These are phyloP conservation scores for Paramyrothecium sp. DNA, from an alignment of 2,329 filamentous ascomycete genomes.

Conservation along the genomic window DNA sequence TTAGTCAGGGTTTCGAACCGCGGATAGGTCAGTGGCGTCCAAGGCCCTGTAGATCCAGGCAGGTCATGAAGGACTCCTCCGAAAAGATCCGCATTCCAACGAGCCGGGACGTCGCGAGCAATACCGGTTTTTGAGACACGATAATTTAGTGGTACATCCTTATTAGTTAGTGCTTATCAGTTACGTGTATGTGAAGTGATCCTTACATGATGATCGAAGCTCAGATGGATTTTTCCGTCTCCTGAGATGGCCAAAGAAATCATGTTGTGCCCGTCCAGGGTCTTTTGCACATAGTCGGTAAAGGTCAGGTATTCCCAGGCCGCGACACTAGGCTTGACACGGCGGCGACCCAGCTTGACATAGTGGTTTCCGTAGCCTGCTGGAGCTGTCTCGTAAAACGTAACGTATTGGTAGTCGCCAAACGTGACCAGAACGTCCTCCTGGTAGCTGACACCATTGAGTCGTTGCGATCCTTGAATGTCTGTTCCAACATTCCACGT, in stretches of 20 bases:
- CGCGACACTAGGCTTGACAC: not conserved
- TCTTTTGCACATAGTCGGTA: slow-evolving; percentile 16
- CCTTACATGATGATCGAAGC: slow-evolving; percentile 16
- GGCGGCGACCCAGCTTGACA: slow-evolving; percentile 13
- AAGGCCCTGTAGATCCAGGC: slow-evolving; percentile 9
- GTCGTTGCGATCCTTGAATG: slow-evolving; percentile 9
- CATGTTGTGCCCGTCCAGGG: slow-evolving; percentile 17
- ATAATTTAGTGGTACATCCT: slow-evolving; percentile 18
- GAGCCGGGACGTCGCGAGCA: slow-evolving; percentile 4
- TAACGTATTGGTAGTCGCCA: slow-evolving; percentile 15
- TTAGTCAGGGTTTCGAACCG: slow-evolving; percentile 11
- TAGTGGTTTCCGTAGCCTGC: slow-evolving; percentile 12
- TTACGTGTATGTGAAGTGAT: not conserved
- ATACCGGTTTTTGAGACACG: slow-evolving; percentile 10
- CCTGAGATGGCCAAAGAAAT: slow-evolving; percentile 17
- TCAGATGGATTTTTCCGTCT: slow-evolving; percentile 15
- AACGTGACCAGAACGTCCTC: slow-evolving; percentile 15
- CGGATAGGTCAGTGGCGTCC: slow-evolving; percentile 16
- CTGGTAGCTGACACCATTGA: slow-evolving; percentile 18
- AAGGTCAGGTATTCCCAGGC: slow-evolving; percentile 15
- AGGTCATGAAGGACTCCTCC: slow-evolving; percentile 9
- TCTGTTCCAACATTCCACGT: slow-evolving; percentile 11
- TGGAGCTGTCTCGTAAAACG: slow-evolving; percentile 14
- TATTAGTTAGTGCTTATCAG: not conserved
- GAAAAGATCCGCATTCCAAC: slow-evolving; percentile 12